These are phyloP conservation scores for Schwanniomyces yamadae DNA, from an alignment of 805 yeast genomes.

Conservation along the genomic window DNA sequence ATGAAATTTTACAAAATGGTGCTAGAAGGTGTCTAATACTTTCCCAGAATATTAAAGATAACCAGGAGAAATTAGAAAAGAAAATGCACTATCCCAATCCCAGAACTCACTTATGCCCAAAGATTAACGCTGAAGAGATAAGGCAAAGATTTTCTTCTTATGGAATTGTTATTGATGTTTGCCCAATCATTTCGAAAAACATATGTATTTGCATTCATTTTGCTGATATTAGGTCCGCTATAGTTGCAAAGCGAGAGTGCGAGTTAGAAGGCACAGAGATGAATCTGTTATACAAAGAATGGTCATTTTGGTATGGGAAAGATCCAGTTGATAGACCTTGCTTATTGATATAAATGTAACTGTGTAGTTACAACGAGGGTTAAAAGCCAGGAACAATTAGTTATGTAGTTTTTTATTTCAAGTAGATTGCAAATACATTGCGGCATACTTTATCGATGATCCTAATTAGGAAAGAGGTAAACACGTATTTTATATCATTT, in stretches of 20 bases:
- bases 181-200: constrained; percentile 66
- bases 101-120: constrained; percentile 35
- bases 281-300: constrained; percentile 48
- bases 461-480: constrained; percentile 10
- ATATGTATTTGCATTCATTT: constrained; percentile 61
- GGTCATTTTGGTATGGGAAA: constrained; percentile 66
- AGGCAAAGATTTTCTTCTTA: constrained; percentile 50
- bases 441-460: constrained; percentile 5
- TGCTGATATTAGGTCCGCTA: constrained; percentile 57
- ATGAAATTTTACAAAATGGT: constrained; percentile 39
- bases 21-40: constrained; percentile 58
- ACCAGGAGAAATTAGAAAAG: constrained; percentile 21
- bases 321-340: constrained; percentile 66
- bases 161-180: constrained; percentile 61
- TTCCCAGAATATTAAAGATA: constrained; percentile 23
- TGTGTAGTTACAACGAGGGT: too few relatives aligned
- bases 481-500: constrained; percentile 3
- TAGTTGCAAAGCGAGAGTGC: constrained; percentile 52
- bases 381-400: too few relatives aligned
- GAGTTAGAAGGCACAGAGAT: constrained; percentile 31
- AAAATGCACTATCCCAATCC: constrained; percentile 44
- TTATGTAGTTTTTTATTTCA: not conserved
- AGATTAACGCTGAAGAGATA: constrained; percentile 46
- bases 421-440: not conserved
- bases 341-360: too few relatives aligned